Conservation (phyloP, 352 stramenopile species). For the Pythium guiyangense region DNA sequence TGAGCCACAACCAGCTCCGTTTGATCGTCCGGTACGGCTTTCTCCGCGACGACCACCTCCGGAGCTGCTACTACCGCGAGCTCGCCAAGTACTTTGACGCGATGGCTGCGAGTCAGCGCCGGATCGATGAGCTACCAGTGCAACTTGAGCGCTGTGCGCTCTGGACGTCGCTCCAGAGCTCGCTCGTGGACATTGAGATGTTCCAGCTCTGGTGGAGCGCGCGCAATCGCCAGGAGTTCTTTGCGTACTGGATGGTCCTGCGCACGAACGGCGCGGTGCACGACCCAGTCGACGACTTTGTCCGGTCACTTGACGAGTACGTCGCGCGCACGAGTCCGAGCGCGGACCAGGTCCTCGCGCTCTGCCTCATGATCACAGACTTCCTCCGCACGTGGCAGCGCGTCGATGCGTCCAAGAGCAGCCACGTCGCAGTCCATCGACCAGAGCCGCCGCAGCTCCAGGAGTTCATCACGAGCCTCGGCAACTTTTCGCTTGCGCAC, state of each 20-base stretch:
- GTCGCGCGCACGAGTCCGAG: slow-evolving; percentile 52
- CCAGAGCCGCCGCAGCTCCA: slow-evolving; percentile 61
- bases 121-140: slow-evolving; percentile 73
- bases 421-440: slow-evolving; percentile 26
- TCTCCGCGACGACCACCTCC: slow-evolving; percentile 59
- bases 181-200: slow-evolving; percentile 84
- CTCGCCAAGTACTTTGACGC: slow-evolving; percentile 71
- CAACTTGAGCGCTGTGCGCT: slow-evolving; percentile 69
- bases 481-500: slow-evolving; percentile 45
- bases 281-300: slow-evolving; percentile 78
- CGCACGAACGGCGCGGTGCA: slow-evolving; percentile 58
- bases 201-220: slow-evolving; percentile 83
- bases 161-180: slow-evolving; percentile 59
- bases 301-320: slow-evolving; percentile 77
- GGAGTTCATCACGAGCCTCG: slow-evolving; percentile 67
- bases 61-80: slow-evolving; percentile 66
- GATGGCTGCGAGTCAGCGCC: slow-evolving; percentile 62
- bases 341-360: slow-evolving; percentile 53
- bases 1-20: slow-evolving; percentile 76
- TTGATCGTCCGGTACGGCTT: slow-evolving; percentile 72
- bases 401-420: slow-evolving; percentile 14
- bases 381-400: slow-evolving; percentile 73
- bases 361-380: slow-evolving; percentile 77
- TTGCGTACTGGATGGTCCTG: slow-evolving; percentile 75
- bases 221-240: slow-evolving; percentile 77